These are phyloP conservation scores for Stenogyne calaminthoides DNA, from an alignment of 305 asterid species.

Conservation along the genomic window DNA sequence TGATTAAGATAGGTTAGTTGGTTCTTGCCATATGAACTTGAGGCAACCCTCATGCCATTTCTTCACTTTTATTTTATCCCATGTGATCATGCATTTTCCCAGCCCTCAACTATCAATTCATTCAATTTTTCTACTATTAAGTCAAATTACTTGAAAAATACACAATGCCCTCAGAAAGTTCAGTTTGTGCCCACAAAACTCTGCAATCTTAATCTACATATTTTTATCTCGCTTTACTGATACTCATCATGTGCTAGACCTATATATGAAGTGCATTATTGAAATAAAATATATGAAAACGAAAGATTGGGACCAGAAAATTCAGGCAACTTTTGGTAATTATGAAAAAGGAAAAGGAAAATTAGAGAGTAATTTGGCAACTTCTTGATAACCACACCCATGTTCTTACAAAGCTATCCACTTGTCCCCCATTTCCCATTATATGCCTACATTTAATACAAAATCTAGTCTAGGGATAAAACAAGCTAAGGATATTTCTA, in stretches of 20 bases:
- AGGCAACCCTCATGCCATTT: constrained; percentile 58
- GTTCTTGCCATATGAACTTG: constrained; percentile 40
- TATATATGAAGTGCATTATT: too few species aligned
- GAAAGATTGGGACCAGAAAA: too few species aligned
- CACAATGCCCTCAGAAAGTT: constrained; percentile 15
- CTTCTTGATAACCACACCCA: constrained; percentile 29
- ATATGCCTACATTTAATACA: constrained; percentile 9
- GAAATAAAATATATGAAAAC: too few species aligned
- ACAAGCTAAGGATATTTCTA: constrained; percentile 21
- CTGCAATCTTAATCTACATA: background rate
- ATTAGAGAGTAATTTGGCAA: background rate
- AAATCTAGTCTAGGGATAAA: constrained; percentile 14
- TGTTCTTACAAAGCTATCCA: constrained; percentile 29
- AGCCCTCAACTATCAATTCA: constrained; percentile 32
- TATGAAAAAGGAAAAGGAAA: background rate
- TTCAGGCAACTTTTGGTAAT: background rate
- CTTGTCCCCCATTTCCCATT: constrained; percentile 25
- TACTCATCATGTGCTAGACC: background rate
- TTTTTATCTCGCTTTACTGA: background rate
- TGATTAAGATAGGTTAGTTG: constrained; percentile 52
- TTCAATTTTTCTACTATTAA: constrained; percentile 28
- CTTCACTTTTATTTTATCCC: constrained; percentile 50
- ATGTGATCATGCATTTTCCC: constrained; percentile 44
- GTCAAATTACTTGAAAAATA: constrained; percentile 34
- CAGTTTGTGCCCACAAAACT: background rate